phyloP scores from a whole-genome alignment of 1,139 yeast genomes.

The Kluyveromyces sp. region DNA sequence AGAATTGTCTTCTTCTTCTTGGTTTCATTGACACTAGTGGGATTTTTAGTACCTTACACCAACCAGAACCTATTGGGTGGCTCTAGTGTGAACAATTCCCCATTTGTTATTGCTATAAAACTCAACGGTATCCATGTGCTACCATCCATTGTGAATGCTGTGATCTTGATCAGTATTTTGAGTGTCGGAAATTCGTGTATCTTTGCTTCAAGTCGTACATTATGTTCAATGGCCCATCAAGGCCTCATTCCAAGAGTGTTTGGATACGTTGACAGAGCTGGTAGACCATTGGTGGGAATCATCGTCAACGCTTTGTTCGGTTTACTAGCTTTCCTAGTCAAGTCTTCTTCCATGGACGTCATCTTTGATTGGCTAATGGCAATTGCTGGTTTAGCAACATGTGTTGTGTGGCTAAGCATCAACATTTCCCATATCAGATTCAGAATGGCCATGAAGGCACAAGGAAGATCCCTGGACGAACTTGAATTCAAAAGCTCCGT shows the following conservation, averaged over 20 bases:
- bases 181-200: slow-evolving; percentile 72
- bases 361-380: slow-evolving; percentile 77
- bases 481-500: slow-evolving; percentile 60
- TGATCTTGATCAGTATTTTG: slow-evolving; percentile 58
- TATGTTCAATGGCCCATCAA: slow-evolving; percentile 74
- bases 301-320: slow-evolving; percentile 70
- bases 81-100: slow-evolving; percentile 52
- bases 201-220: slow-evolving; percentile 72
- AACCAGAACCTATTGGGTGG: slow-evolving; percentile 45
- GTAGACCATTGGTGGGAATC: slow-evolving; percentile 58
- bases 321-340: slow-evolving; percentile 65
- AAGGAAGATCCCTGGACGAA: slow-evolving; percentile 59
- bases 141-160: slow-evolving; percentile 66
- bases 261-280: slow-evolving; percentile 51
- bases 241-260: slow-evolving; percentile 70
- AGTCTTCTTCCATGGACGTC: slow-evolving; percentile 50
- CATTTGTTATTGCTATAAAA: slow-evolving; percentile 57
- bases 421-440: slow-evolving; percentile 71
- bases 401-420: slow-evolving; percentile 77
- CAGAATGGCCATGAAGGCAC: slow-evolving; percentile 60
- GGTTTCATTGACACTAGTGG: slow-evolving; percentile 50
- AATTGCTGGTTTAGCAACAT: slow-evolving; percentile 72
- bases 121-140: slow-evolving; percentile 53
- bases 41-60: slow-evolving; percentile 59
- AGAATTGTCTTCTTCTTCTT: slow-evolving; percentile 60